These are phyloP conservation scores for Rhododendron henanense DNA, from an alignment of 148 eudicot genomes.

Conservation along the genomic window DNA sequence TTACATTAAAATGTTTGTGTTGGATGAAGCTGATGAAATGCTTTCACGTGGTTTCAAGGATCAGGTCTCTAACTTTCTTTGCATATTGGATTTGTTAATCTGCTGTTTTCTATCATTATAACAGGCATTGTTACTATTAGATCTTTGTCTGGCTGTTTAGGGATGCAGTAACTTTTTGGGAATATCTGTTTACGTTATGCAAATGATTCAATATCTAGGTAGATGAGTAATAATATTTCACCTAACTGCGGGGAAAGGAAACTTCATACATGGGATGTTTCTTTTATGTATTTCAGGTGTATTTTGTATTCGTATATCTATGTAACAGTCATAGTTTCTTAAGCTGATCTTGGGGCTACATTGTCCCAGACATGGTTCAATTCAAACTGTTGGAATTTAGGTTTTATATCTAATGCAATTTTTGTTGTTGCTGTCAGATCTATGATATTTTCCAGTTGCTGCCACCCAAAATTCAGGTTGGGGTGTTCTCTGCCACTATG, in stretches of 20 bases:
- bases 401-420: not conserved
- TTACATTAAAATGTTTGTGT: conserved; percentile 40
- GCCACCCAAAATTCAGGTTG: conserved; percentile 74
- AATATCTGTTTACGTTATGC: not conserved
- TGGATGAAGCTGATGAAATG: conserved; percentile 58
- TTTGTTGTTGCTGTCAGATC: conserved; percentile 32
- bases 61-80: not conserved
- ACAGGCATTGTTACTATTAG: not conserved
- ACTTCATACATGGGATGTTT: not conserved
- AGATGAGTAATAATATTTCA: not conserved
- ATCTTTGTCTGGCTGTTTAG: not conserved
- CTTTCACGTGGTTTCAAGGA: conserved; percentile 18
- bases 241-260: not conserved
- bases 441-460: conserved; percentile 65
- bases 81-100: not conserved
- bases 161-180: not conserved
- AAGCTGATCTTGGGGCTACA: not conserved
- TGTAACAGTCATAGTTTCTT: not conserved
- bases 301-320: not conserved
- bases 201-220: not conserved
- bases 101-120: not conserved
- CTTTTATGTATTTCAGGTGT: not conserved
- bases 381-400: not conserved
- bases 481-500: conserved; percentile 81
- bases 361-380: not conserved